Conservation (phyloP, 2,329 filamentous ascomycete species). For the Grosmannia penicillata region DNA sequence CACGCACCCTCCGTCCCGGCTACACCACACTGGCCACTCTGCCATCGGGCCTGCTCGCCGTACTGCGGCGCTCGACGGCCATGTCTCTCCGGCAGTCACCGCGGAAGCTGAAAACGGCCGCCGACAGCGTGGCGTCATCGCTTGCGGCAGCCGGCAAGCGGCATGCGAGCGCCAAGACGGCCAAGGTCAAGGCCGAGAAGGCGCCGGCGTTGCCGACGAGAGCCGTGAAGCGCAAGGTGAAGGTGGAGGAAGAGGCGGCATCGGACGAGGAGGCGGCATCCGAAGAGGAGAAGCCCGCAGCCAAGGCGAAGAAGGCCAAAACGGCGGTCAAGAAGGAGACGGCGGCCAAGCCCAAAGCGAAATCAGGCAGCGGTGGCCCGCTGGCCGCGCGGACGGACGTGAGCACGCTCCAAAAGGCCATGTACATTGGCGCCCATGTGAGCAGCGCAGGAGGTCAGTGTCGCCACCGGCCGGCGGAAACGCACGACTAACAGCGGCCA, state of each 20-base stretch:
- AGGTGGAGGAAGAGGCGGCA: background rate
- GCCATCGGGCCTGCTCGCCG: background rate
- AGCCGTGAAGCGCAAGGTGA: constrained; percentile 6
- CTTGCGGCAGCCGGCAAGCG: constrained; percentile 9
- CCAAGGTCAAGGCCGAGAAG: background rate
- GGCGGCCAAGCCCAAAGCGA: constrained; percentile 30
- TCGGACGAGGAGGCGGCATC: constrained; percentile 9
- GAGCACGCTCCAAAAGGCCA: constrained; percentile 46
- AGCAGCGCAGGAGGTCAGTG: constrained; percentile 66
- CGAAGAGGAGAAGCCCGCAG: constrained; percentile 6
- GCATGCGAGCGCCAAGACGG: background rate
- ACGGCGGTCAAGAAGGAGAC: constrained; percentile 18
- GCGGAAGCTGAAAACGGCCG: constrained; percentile 1
- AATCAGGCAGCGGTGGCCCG: constrained; percentile 27
- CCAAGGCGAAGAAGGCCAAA: constrained; percentile 6
- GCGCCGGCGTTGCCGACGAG: background rate
- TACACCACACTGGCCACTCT: background rate
- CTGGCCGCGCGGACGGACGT: constrained; percentile 53
- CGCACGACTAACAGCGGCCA: constrained; percentile 18
- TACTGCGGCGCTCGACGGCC: background rate
- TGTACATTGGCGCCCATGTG: constrained; percentile 88
- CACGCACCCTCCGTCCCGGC: too few relatives aligned
- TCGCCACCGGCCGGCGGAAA: background rate
- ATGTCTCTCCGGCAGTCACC: constrained; percentile 8
- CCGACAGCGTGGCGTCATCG: constrained; percentile 16